phyloP scores from a whole-genome alignment of 805 yeast species.

The Candida insectorum region DNA sequence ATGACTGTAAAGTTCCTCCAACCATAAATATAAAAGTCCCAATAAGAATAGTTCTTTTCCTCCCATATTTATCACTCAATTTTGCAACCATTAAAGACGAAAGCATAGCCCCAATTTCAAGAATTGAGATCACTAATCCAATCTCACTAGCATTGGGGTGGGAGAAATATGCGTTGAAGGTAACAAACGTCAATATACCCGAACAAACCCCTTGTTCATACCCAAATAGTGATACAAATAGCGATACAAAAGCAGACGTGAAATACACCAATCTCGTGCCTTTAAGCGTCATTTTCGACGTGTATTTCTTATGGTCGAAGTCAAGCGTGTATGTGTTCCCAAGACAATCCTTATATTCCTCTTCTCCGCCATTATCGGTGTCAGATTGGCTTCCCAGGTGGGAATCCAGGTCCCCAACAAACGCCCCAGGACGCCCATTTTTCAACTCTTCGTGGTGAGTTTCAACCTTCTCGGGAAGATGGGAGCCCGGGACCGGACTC shows the following conservation, averaged over 20 bases:
- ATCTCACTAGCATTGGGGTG: conserved; percentile 71
- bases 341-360: conserved; percentile 23
- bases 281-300: conserved; percentile 29
- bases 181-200: conserved; percentile 72
- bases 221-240: conserved; percentile 40
- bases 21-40: conserved; percentile 77
- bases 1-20: conserved; percentile 75
- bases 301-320: conserved; percentile 32
- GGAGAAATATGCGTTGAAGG: conserved; percentile 66
- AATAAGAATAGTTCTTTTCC: conserved; percentile 71
- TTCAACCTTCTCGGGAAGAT: too few relatives aligned
- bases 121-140: conserved; percentile 84
- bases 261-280: conserved; percentile 40
- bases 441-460: too few relatives aligned
- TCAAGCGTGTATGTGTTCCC: conserved; percentile 35
- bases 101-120: conserved; percentile 83
- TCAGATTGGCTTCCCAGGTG: too few relatives aligned
- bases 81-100: conserved; percentile 77
- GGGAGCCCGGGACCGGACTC: too few relatives aligned
- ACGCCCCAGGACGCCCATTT: too few relatives aligned
- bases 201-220: conserved; percentile 79
- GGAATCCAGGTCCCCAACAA: too few relatives aligned
- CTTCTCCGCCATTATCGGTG: conserved; percentile 12
- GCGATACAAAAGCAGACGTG: conserved; percentile 43
- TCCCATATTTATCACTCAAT: conserved; percentile 74